These are phyloP conservation scores for Rhodomyrtus psidioides DNA, from an alignment of 441 rosid genomes.

Conservation along the genomic window DNA sequence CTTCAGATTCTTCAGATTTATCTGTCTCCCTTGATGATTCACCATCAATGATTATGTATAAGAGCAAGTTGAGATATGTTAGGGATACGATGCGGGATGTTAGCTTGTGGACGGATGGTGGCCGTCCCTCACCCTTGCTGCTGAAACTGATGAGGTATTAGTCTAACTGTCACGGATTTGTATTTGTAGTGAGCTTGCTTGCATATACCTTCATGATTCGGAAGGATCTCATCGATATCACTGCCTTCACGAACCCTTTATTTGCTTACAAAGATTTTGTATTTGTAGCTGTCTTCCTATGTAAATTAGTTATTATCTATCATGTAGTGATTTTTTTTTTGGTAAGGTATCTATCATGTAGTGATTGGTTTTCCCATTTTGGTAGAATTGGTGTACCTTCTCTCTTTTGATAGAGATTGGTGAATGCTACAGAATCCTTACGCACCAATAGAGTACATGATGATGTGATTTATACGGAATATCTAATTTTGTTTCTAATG, in stretches of 20 bases:
- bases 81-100: slow-evolving; percentile 26
- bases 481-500: too few relatives aligned
- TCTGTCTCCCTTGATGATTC: slow-evolving; percentile 14
- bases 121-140: slow-evolving; percentile 54
- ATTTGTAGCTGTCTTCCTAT: too few relatives aligned
- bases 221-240: neutral
- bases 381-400: too few relatives aligned
- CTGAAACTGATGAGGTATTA: slow-evolving; percentile 70
- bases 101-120: slow-evolving; percentile 52
- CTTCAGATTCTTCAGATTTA: slow-evolving; percentile 12
- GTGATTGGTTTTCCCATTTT: too few relatives aligned
- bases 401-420: too few relatives aligned
- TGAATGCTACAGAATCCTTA: too few relatives aligned
- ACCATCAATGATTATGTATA: slow-evolving; percentile 27
- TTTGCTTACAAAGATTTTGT: too few relatives aligned
- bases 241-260: neutral
- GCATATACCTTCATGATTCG: accelerated
- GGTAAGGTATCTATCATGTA: too few relatives aligned
- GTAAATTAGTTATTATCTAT: too few relatives aligned
- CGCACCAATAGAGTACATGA: too few relatives aligned
- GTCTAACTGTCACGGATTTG: neutral
- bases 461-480: too few relatives aligned
- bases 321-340: too few relatives aligned
- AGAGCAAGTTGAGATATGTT: slow-evolving; percentile 28
- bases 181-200: neutral